Evolutionary conservation across 768 basidiomycete species (phyloP), one percentile per base, ranked within the genome.

Genomic region (Xerocomus potaroensis): DNA sequence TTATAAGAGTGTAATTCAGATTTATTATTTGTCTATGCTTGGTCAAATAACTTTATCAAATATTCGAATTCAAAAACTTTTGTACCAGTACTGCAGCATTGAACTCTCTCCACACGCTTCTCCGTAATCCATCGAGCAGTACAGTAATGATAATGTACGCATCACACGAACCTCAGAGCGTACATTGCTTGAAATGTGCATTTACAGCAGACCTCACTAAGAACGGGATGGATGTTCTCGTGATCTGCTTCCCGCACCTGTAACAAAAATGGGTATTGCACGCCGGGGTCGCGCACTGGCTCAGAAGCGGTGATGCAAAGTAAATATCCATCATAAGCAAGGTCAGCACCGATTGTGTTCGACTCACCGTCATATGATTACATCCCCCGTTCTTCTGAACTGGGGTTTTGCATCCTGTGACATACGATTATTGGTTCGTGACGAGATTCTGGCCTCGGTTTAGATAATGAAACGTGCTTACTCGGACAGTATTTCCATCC

Each of bases 401-500:
- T 1, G 76, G 72, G 2, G 75, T 74, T 30, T 61, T 57, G 47
- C 75, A 74, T 23, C 68, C 73, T 73, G 50, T 2, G 24, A 26
- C 15, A 3, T 16, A 32, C 14, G 7, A 29, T 45, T 11, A 40
- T 15, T 19, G 16, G 56, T 12, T 27, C 19, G 33, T 21, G n/a
- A 36, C 16, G n/a, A 35, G 21, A 21, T 21, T 34, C 18, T 15
- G 15, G 38, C 24, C 4, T 32, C 7, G 8, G 14, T 9, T 8
- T 19, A 19, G 29, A 11, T 2, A 11, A 29, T 23, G 4, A 12
- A 45, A 21, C 36, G 14, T 11, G 47, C 70, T 54, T 55, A 69
- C 83, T 78, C 48, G 83, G 77, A 58, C 83, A 84, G 46, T 74
- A 70, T 49, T 77, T 81, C 83, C 82, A 84, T 6, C 81, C 81